These are phyloP conservation scores for Gossypium anomalum DNA, from an alignment of 345 rosid species.

Conservation along the genomic window DNA sequence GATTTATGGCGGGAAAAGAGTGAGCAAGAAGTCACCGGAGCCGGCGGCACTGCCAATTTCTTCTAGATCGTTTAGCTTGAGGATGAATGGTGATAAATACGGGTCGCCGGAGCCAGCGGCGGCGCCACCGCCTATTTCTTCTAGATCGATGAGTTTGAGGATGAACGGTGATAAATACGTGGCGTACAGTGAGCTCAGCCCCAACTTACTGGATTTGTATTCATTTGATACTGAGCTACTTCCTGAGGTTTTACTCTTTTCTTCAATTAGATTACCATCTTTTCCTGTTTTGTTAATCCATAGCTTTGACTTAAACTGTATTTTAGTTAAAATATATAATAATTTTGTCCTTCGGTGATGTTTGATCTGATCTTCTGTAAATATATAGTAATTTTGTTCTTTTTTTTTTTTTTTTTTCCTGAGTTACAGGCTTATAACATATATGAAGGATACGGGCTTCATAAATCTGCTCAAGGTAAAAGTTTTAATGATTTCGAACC, in stretches of 20 bases:
- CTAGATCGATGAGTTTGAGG: slow-evolving; percentile 44
- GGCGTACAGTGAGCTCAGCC: slow-evolving; percentile 32
- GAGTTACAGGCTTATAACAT: neutral
- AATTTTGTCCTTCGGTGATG: neutral
- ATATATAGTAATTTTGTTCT: too few relatives aligned
- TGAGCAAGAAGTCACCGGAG: slow-evolving; percentile 28
- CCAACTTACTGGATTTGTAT: slow-evolving; percentile 54
- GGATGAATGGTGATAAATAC: slow-evolving; percentile 35
- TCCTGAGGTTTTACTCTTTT: slow-evolving; percentile 30
- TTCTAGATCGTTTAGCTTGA: slow-evolving; percentile 40
- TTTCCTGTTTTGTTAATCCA: neutral
- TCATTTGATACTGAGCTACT: slow-evolving; percentile 52
- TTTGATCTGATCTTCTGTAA: neutral
- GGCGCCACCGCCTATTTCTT: slow-evolving; percentile 21
- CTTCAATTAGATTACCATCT: neutral
- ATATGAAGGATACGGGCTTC: neutral
- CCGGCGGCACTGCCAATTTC: slow-evolving; percentile 21
- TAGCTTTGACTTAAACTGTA: neutral
- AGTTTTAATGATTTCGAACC: neutral
- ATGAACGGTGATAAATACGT: slow-evolving; percentile 32
- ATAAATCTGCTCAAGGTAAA: too few relatives aligned
- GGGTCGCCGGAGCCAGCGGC: slow-evolving; percentile 10
- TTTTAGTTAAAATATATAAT: neutral
- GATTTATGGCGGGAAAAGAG: slow-evolving; percentile 16
- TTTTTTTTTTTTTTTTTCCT: neutral